These are phyloP conservation scores for Phytopythium aichiense DNA, from an alignment of 352 stramenopile species.

Conservation along the genomic window DNA sequence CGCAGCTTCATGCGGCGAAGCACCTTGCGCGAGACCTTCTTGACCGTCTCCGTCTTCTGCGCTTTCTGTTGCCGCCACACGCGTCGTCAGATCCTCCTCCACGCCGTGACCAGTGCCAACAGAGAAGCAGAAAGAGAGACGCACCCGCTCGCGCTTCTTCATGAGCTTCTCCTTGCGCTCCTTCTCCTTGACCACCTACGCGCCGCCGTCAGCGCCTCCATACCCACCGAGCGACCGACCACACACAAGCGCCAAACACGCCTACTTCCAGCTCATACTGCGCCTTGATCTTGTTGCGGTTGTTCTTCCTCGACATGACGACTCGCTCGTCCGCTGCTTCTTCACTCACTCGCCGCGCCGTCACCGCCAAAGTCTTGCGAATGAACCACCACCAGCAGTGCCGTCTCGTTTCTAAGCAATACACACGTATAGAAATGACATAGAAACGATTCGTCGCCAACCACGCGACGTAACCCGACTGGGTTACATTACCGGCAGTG, in stretches of 20 bases:
- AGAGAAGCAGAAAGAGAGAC: neutral
- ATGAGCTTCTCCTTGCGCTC: slow-evolving; percentile 71
- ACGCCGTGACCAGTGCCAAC: no score
- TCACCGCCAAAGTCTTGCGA: neutral
- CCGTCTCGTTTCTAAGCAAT: no score
- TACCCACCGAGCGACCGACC: neutral
- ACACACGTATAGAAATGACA: no score
- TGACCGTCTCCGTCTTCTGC: slow-evolving; percentile 55
- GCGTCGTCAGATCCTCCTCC: neutral
- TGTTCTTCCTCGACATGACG: slow-evolving; percentile 78
- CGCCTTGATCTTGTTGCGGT: slow-evolving; percentile 73
- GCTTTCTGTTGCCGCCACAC: slow-evolving; percentile 34
- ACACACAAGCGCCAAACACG: neutral
- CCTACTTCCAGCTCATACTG: slow-evolving; percentile 74
- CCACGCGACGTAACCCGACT: no score
- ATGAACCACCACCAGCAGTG: no score
- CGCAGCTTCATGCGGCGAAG: slow-evolving; percentile 56
- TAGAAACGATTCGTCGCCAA: no score
- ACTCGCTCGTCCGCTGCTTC: neutral
- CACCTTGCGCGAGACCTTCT: slow-evolving; percentile 77
- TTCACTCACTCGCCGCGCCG: slow-evolving; percentile 3
- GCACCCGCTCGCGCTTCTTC: slow-evolving; percentile 67
- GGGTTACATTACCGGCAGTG: no score
- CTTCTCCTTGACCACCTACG: slow-evolving; percentile 38
- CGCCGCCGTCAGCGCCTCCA: neutral